Evolutionary conservation across 1,139 yeast species (phyloP), one percentile per base, ranked within the genome.

Genomic region (Saccharomyces hybrid): DNA sequence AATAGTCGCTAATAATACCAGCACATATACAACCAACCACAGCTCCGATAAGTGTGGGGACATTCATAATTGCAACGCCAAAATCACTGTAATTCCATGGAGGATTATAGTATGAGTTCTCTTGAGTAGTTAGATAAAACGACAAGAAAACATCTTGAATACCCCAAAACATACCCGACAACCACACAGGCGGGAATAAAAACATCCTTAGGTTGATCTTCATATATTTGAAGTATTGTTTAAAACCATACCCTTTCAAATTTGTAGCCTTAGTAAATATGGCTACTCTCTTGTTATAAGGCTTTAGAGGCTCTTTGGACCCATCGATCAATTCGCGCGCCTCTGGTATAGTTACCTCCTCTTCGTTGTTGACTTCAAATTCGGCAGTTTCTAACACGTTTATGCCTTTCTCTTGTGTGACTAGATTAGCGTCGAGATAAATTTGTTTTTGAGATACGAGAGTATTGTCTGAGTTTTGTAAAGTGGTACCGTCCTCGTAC

Each of bases 101-200:
- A 1, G 78, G 78, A 54, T 79, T 86, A 54, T 80, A 81, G 72
- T 84, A 88, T 61, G 76, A 77, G 47, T 86, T 84, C 62, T 86
- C 93, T 68, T 86, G 88, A 4, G 93, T 83, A 19, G 95, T 87
- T 64, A 87, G 72, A 67, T 86, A 88, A 64, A 88, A 88, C 0
- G 95, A 82, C 71, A 88, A 77, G 70, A 86, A 85, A 0, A 93
- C 88, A 66, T 86, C 91, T 70, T 88, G 95, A 55, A 84, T 75
- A 32, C 96, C 96, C 96, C 95, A 88, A 61, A 86, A 79, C 21
- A 86, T 61, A 24, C 96, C 96, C 2, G 93, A 84, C 51, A 84
- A 76, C 69, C 89, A 77, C n/a, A 88, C 95, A 0, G 95, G 90
- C 3, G 65, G 66, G 67, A 86, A 83, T 47, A 83, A 74, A 62